Evolutionary conservation across 441 rosid genomes (phyloP), one percentile per base, ranked within the genome.

Genomic region (Hura crepitans): DNA sequence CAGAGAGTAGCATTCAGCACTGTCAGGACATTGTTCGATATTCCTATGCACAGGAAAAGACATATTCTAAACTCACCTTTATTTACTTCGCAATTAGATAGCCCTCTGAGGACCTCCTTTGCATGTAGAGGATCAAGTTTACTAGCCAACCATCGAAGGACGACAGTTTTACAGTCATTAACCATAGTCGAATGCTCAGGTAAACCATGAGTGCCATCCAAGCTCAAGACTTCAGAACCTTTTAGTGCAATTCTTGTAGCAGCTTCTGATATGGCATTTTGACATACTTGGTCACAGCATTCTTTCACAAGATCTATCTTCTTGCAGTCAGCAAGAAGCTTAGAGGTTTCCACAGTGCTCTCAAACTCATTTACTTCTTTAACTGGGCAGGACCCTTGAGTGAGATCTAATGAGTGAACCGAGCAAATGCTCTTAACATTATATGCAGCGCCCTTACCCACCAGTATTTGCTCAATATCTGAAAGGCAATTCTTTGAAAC

Each of bases 261-360:
- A 69, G 99, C 90, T 66, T 94, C 97, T 10, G 77, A 66, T 78
- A 94, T 92, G 15, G 99, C 93, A 78, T 81, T 83, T 60, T 90
- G 91, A 79, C 99, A 94, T 70, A 75, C 74, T 67, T 85, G 88
- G 37, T 85, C 88, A 14, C 99, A 94, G 73, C 99, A 94, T 80
- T 94, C 99, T 72, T 83, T 90, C 65, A 94, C 94, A 0, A 94
- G 97, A 82, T 94, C 89, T 1, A 94, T 78, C 76, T 84, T 87
- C 73, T 76, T 77, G 62, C 97, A 94, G 42, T 90, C 89, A 62
- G 84, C 58, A 68, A 92, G 96, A 79, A 94, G 91, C 74, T 83
- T 87, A 0, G 90, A 74, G 22, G 91, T 69, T 74, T 94, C 86
- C 69, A 92, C 94, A 0, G 77, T 74, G 73, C 66, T 83, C 74